phyloP scores from a whole-genome alignment of 176 grass and related monocot species.

The Zoysia pacifica region DNA sequence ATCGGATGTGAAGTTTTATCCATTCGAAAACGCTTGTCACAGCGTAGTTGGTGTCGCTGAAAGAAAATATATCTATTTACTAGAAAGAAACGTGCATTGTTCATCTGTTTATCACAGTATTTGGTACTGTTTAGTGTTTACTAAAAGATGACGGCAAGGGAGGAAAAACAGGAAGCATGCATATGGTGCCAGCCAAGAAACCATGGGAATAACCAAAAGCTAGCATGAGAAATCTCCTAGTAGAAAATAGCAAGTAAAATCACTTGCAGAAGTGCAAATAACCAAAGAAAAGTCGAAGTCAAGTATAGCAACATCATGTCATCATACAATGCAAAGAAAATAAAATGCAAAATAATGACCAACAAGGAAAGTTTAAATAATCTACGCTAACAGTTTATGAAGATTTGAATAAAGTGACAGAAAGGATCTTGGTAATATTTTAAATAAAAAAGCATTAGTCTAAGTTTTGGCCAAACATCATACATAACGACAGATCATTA shows the following conservation, averaged over 20 bases:
- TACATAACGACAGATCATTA: neutral
- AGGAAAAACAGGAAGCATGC: neutral
- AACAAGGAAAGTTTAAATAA: neutral
- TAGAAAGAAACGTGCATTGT: no score
- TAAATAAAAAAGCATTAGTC: neutral
- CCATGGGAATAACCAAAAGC: neutral
- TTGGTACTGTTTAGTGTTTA: neutral
- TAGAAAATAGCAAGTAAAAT: slow-evolving; percentile 5
- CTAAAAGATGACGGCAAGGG: neutral
- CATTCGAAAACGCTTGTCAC: slow-evolving; percentile 13
- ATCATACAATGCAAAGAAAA: neutral
- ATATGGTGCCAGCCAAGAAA: neutral
- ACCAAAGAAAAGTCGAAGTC: neutral
- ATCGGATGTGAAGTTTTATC: no score
- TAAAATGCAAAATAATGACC: neutral
- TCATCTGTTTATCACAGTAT: no score
- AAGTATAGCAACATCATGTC: neutral
- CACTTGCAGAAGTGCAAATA: neutral
- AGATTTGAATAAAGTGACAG: neutral
- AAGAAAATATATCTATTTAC: neutral
- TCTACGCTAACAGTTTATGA: neutral
- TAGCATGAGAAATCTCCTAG: slow-evolving; percentile 5
- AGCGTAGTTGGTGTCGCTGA: neutral
- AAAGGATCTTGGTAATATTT: neutral
- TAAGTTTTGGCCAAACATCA: neutral